Evolutionary conservation across 208 protist species (phyloP), one percentile per base, ranked within the genome.

Genomic region (Trypanosoma caninum): DNA sequence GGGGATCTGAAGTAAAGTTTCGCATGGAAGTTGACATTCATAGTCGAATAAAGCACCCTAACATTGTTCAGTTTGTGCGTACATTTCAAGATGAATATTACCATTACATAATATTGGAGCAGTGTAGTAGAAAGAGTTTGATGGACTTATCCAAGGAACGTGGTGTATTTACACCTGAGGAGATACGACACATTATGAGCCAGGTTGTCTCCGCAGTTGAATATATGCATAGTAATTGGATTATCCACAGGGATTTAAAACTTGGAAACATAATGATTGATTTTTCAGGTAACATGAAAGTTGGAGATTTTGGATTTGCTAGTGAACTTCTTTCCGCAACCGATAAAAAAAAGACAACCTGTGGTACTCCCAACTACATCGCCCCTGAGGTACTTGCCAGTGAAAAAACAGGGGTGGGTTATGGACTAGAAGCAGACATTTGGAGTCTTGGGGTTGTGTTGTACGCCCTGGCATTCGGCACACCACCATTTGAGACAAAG

Each of bases 341-440:
- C 25, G 74, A 70, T 37, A 52, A 78, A 42, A 83, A 91, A 46
- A 72, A 66, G 45, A 97, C 91, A 18, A 78, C 88, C 20, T 98
- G 97, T 73, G 97, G 97, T 3, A 98, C 97, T 28, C 95, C 97
- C 16, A 98, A 98, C 78, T 98, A 98, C 78, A 95, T 98, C 27
- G 97, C 97, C 10, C 95, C 96, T 14, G 97, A 98, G 58, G 72
- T 91, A 41, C 41, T 89, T 11, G 46, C 52, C 11, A 56, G 11
- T 40, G 74, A 76, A 3, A 74, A 87, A 25, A 71, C 62, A 35
- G 65, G 71, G 14, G 14, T 47, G 16, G 83, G 86, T 0, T 96
- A 98, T 74, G 91, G 93, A 37, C 86, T 94, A 59, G 83, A 87
- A 40, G 94, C 94, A 10, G 97, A 99, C 68, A 97, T 95, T 74